Evolutionary conservation across 352 stramenopile genomes (phyloP), one percentile per base, ranked within the genome.

Genomic region (Phytopythium montanum): DNA sequence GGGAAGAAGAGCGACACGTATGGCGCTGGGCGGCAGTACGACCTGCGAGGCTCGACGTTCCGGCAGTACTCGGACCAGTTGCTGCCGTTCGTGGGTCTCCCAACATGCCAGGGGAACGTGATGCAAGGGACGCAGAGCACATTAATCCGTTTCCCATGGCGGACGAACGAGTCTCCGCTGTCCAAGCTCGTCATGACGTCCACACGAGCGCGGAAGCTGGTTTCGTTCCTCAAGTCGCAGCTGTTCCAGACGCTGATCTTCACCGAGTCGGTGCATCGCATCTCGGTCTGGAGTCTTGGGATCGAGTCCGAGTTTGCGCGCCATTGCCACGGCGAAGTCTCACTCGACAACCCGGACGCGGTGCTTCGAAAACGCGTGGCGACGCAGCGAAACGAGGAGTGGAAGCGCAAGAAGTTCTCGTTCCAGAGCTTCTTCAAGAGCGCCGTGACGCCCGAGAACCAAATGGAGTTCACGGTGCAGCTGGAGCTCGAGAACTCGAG

Each of bases 401-500:
- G 84, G 84, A 87, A 87, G 61, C 88, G 87, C 41, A 89, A 88
- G 49, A 58, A 58, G 10, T 90, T 88, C 34, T 85, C 65, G 2
- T 65, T 92, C 9, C 81, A 89, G 28, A 89, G 78, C 56, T 89
- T 92, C 60, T 92, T 92, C 61, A 90, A 88, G 51, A 79, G 64
- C 21, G 64, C 69, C 9, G 64, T 85, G 10, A 76, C 67, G 0
- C 82, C 79, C 28, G 79, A 89, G 59, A 88, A 77, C 42, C 72
- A 86, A 68, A 57, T 92, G 42, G 74, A 89, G 61, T 90, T 90
- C 45, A 60, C 58, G 0, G 65, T 93, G n/a, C 71, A 74, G 28
- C 42, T 91, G 16, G 81, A 89, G 29, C 54, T 88, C 13, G 77
- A 91, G 54, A 89, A 91, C 56, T 54, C 46, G 13, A 61, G 68